A percentile compares a stretch with the other conserved stretches of the same genome.
These are phyloP conservation scores for Hymenoscyphus repandus DNA, from an alignment of 2,329 filamentous ascomycete species.

Conservation along the genomic window DNA sequence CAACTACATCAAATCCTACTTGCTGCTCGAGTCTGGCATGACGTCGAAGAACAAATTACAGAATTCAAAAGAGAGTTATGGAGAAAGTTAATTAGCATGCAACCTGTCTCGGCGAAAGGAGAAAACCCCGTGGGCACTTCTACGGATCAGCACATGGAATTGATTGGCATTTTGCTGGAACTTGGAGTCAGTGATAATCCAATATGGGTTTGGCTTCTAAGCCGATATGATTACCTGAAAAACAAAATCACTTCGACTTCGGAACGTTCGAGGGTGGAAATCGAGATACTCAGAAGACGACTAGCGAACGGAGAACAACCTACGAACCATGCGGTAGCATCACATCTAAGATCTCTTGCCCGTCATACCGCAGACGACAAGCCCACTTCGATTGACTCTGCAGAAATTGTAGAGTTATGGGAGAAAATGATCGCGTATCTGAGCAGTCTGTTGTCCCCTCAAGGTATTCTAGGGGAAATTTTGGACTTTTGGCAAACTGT, in stretches of 20 bases:
- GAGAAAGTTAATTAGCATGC: constrained; percentile 69
- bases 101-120: constrained; percentile 41
- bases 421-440: constrained; percentile 78
- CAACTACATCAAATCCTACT: constrained; percentile 84
- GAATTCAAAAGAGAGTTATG: constrained; percentile 85
- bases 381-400: constrained; percentile 64
- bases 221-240: constrained; percentile 83
- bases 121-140: constrained; percentile 30
- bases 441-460: constrained; percentile 66
- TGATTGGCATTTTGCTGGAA: constrained; percentile 85
- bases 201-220: constrained; percentile 92
- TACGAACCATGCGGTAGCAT: constrained; percentile 61
- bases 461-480: constrained; percentile 82
- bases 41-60: constrained; percentile 83
- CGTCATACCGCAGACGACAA: constrained; percentile 60
- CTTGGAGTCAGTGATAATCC: constrained; percentile 93
- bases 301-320: constrained; percentile 72
- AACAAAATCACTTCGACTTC: constrained; percentile 74
- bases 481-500: constrained; percentile 92
- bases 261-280: constrained; percentile 84
- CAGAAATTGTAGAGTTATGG: constrained; percentile 85
- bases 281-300: constrained; percentile 81
- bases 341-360: constrained; percentile 69
- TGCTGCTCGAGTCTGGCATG: constrained; percentile 90
- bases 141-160: constrained; percentile 83